Evolutionary conservation across 1,139 yeast species (phyloP), one percentile per base, ranked within the genome.

Genomic region (Kurtzmaniella quercitrusa): DNA sequence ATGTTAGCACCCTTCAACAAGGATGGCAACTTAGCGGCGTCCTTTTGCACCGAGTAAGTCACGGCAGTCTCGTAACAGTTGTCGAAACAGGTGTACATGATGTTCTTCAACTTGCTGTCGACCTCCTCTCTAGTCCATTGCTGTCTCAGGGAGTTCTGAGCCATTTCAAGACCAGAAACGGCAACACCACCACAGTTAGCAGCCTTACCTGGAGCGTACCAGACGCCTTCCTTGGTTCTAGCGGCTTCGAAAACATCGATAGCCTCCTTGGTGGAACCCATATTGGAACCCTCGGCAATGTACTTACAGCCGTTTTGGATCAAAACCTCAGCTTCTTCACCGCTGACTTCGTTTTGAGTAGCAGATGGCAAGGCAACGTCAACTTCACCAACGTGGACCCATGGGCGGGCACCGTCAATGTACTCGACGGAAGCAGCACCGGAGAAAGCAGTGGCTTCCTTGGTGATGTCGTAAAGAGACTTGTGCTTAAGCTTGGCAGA

Each of bases 171-270:
- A 66, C 98, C 98, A 51, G 96, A 89, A 48, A 91, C 97, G 48
- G 96, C 96, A 60, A 93, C 98, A 82, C 98, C 98, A 76, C 98
- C 98, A 76, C 95, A 86, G 82, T 93, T 93, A 63, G 98, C 94
- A 59, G 97, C 97, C 81, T 93, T 93, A 73, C 98, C 98, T 66
- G 97, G 97, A 60, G 96, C 98, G 73, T 91, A 91, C 98, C 98
- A 93, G 68, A 90, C 88, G 38, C 38, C 16, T 54, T 85, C 77
- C 57, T 79, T 66, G 55, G 75, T 58, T 77, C 97, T 86, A 70
- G 81, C 82, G 59, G 85, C 85, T 80, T 93, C 98, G 57, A 91
- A 91, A 50, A 87, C 90, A 54, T 85, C 90, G 58, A 93, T 89
- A 57, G 98, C 98, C 69, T 91, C 98, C 71, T 85, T 85, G 58